Percentiles rank a stretch among this genome's conserved stretches.
Evolutionary conservation across 2,329 filamentous ascomycete genomes (phyloP).

Genomic region (Xylaria sp.): DNA sequence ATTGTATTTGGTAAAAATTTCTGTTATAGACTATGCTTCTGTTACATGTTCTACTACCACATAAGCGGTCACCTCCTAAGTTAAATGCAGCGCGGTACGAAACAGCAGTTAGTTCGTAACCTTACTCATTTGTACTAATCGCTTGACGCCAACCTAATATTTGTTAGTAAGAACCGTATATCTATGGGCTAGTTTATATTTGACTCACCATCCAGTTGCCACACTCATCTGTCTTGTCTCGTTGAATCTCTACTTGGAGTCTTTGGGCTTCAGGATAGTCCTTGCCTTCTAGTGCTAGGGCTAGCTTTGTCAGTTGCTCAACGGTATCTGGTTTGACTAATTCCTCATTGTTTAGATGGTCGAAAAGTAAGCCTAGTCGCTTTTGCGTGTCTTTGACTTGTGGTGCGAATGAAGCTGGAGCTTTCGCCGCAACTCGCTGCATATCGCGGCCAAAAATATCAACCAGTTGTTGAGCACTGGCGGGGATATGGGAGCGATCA

Average conservation of each 20-base stretch:
- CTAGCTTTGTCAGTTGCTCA: slow-evolving; percentile 70
- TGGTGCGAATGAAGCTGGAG: slow-evolving; percentile 84
- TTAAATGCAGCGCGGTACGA: background rate
- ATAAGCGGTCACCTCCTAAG: background rate
- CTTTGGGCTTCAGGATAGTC: slow-evolving; percentile 74
- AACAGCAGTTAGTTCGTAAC: slow-evolving; percentile 59
- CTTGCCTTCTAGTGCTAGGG: slow-evolving; percentile 72
- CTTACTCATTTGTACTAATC: slow-evolving; percentile 82
- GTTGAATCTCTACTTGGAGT: slow-evolving; percentile 79
- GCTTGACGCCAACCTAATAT: slow-evolving; percentile 75
- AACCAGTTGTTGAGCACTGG: slow-evolving; percentile 78
- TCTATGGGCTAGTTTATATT: background rate
- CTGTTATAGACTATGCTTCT: slow-evolving; percentile 4
- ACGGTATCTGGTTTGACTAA: slow-evolving; percentile 84
- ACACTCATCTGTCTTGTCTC: slow-evolving; percentile 81
- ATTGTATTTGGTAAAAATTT: slow-evolving; percentile 9
- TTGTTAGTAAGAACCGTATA: slow-evolving; percentile 53
- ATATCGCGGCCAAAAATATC: slow-evolving; percentile 86
- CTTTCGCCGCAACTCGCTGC: slow-evolving; percentile 85
- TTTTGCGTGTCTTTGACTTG: slow-evolving; percentile 96
- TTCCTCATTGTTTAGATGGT: slow-evolving; percentile 96
- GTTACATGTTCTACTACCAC: slow-evolving; percentile 6
- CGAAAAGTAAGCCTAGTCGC: slow-evolving; percentile 90
- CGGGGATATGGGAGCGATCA: slow-evolving; percentile 89
- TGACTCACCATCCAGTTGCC: slow-evolving; percentile 85